Base-by-base conservation (phyloP, 2,329 filamentous ascomycete species). In the Penicillium psychrosexuale region DNA sequence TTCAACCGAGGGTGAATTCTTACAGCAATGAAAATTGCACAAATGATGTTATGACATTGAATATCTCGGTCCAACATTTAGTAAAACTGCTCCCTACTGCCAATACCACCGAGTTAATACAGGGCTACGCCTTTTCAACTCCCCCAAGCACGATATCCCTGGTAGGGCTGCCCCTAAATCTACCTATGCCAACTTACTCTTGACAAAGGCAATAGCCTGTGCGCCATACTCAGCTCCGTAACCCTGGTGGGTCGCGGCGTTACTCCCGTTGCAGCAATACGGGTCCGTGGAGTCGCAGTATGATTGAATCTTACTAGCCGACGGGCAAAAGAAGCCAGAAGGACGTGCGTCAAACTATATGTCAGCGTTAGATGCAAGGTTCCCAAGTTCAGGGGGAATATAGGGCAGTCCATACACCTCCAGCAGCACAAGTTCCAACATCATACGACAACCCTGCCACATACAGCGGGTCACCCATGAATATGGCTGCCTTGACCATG, bases 251-350 rank as follows among this genome's bases (percentile, higher is more conserved):
- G 80, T 77, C 62, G 81, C 80, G 27, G 78, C 76, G 56, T 87
- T 77, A 62, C 79, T 84, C 46, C 85, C 85, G 39, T 80, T 84
- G 71, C 84, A 88, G 78, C 85, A 88, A 73, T 85, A 87, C 0
- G 84, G 84, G 59, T 88, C 85, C 3, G 80, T 65, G 5, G 79
- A 73, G 62, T 88, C 85, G 69, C 85, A 88, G 76, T 87, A 88
- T 5, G 82, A 84, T 72, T 85, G 75, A 61, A 87, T 82, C 63
- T 82, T 84, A 66, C 70, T 77, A 34, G 76, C 76, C 9, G 82
- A 79, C 1, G 78, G 77, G 72, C 84, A 87, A 42, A 71, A 72
- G 69, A 84, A 87, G 27, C 83, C 82, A 5, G 75, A 64, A 0
- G 82, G 79, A 5, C 84, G 81, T 31, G 83, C 80, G 49, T 83